Evolutionary conservation across 768 basidiomycete genomes (phyloP).

Genomic region (Rubroboletus pulcherrimus): DNA sequence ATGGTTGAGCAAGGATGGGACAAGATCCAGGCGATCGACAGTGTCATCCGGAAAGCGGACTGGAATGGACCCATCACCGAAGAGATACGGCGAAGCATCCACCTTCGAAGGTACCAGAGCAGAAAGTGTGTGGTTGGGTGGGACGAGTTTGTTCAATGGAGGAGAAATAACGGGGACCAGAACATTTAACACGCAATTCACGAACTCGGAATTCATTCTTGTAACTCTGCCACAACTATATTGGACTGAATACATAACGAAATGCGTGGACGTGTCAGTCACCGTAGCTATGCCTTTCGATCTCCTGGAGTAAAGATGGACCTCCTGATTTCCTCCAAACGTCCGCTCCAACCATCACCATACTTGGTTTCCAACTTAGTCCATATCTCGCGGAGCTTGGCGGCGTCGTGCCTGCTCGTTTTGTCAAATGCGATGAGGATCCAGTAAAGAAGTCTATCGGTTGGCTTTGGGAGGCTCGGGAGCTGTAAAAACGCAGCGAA

Average conservation of each 20-base stretch:
- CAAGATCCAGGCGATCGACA: constrained; percentile 84
- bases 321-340: constrained; percentile 41
- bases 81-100: constrained; percentile 70
- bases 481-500: constrained; percentile 63
- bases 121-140: constrained; percentile 62
- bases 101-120: constrained; percentile 80
- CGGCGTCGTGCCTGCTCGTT: constrained; percentile 50
- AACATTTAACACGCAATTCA: constrained; percentile 23
- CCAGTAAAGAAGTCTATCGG: constrained; percentile 55
- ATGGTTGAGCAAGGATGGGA: constrained; percentile 93
- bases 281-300: background rate
- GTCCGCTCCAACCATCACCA: constrained; percentile 41
- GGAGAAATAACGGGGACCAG: constrained; percentile 44
- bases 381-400: constrained; percentile 55
- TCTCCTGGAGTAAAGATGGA: constrained; percentile 30
- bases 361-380: constrained; percentile 53
- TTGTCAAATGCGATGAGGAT: constrained; percentile 61
- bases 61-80: constrained; percentile 82
- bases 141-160: constrained; percentile 78
- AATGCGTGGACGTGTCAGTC: background rate
- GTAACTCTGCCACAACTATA: constrained; percentile 11
- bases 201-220: constrained; percentile 1
- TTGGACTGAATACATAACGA: constrained; percentile 1
- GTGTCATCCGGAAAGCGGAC: constrained; percentile 91
- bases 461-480: constrained; percentile 42